Evolutionary conservation across 306 rosid species (phyloP), one percentile per base, ranked within the genome.

Genomic region (Oxytropis ochrocephala): DNA sequence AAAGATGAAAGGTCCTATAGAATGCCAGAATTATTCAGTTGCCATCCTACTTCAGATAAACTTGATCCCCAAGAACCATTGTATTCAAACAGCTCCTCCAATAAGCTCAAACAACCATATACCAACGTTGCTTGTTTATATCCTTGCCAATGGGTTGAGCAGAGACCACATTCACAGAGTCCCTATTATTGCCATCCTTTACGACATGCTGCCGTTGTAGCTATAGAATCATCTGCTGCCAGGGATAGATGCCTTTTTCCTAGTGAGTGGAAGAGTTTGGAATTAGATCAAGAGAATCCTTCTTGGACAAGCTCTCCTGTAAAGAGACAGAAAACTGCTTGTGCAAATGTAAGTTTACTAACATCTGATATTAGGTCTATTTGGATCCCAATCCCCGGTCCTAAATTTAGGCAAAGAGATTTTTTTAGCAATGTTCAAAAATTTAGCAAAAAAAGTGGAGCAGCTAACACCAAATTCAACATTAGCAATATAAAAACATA

Each of bases 161-260:
- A 85, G 78, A 73, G 81, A 72, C 55, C 58, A 41, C 69, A 30
- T 70, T 24, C 51, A 36, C 60, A 70, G 30, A 78, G 72, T 69
- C 90, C 83, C 56, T 67, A 67, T 73, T 49, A 35, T 63, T 82
- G 83, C 51, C 97, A 90, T 74, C 98, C 98, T 71, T 76, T 94
- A 73, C 84, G 67, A 10, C 98, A 94, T 83, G 96, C 96, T 78
- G 85, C 96, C 53, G 73, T 88, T 63, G 96, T 87, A 32, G 95
- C 92, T 59, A 87, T 94, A 60, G 97, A 90, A 83, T 82, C 90
- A 75, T 90, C 96, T 67, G 92, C 97, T 56, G 88, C 91, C 56
- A 81, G 98, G 78, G 97, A 90, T 79, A 80, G 84, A 49, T 59
- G 2, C 24, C 84, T 88, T 71, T 94, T 84, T 64, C 89, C 91